A percentile compares a stretch with the other conserved stretches of the same genome.
These are phyloP conservation scores for Trametes sanguinea DNA, from an alignment of 768 basidiomycete genomes.

Conservation along the genomic window DNA sequence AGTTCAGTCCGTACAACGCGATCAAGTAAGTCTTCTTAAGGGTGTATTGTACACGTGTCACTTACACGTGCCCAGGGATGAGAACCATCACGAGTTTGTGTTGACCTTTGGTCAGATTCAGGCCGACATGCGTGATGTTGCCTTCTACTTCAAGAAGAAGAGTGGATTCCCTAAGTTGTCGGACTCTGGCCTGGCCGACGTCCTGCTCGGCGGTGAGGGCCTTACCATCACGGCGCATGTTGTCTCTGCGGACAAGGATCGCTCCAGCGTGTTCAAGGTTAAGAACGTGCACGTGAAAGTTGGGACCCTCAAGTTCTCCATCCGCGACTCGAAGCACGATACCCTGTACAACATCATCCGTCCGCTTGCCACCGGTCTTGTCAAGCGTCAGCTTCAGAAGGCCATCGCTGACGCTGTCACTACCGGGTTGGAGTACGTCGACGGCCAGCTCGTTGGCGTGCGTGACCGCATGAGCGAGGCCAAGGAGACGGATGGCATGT, in stretches of 20 bases:
- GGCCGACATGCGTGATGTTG: conserved; percentile 91
- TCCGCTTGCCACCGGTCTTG: conserved; percentile 75
- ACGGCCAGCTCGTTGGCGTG: conserved; percentile 87
- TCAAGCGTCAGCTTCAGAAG: conserved; percentile 74
- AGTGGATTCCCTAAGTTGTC: conserved; percentile 75
- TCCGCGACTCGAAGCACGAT: conserved; percentile 91
- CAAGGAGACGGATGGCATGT: conserved; percentile 43
- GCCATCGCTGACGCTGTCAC: conserved; percentile 67
- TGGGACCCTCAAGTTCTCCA: conserved; percentile 84
- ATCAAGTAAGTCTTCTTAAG: too few relatives aligned
- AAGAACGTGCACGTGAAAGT: conserved; percentile 76
- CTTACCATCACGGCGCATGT: conserved; percentile 69
- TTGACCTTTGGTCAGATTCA: conserved; percentile 85
- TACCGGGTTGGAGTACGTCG: conserved; percentile 84
- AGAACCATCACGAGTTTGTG: conserved; percentile 69
- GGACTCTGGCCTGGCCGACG: conserved; percentile 85
- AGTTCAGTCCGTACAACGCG: conserved; percentile 78
- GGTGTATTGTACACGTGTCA: too few relatives aligned
- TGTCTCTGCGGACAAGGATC: conserved; percentile 61
- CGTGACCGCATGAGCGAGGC: conserved; percentile 76
- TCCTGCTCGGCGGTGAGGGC: conserved; percentile 82
- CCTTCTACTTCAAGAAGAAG: conserved; percentile 90
- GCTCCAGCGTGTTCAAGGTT: conserved; percentile 71
- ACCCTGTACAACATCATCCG: conserved; percentile 82
- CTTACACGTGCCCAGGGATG: too few relatives aligned